phyloP scores from a whole-genome alignment of 2,329 filamentous ascomycete genomes.

The Atkinsonella hypoxylon region DNA sequence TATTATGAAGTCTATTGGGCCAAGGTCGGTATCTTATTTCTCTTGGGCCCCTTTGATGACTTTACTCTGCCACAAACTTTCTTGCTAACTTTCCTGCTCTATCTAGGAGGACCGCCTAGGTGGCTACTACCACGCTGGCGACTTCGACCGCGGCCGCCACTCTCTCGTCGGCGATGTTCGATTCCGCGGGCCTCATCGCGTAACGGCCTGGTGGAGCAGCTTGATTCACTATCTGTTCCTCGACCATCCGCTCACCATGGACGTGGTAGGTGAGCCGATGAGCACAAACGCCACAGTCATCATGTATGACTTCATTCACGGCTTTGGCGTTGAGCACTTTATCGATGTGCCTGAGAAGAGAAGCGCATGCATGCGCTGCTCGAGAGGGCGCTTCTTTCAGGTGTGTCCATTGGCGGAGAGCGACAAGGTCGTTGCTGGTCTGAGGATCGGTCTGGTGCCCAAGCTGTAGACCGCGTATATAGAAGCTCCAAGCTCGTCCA shows the following conservation, averaged over 20 bases:
- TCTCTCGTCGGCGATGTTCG: constrained; percentile 46
- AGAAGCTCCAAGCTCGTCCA: neutral
- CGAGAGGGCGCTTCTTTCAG: constrained; percentile 58
- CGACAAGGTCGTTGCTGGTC: constrained; percentile 43
- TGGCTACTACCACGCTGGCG: constrained; percentile 41
- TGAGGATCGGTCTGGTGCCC: constrained; percentile 39
- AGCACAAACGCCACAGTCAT: constrained; percentile 58
- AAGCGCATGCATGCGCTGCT: constrained; percentile 53
- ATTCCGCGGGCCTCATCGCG: constrained; percentile 48
- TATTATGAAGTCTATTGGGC: constrained; percentile 79
- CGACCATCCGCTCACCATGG: constrained; percentile 45
- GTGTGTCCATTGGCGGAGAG: constrained; percentile 46
- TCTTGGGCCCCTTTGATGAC: neutral
- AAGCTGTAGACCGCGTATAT: constrained; percentile 29
- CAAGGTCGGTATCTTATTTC: constrained; percentile 26
- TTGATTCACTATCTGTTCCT: constrained; percentile 52
- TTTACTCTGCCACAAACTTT: neutral
- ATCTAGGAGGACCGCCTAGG: constrained; percentile 42
- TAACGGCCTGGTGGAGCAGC: constrained; percentile 49
- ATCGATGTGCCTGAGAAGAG: constrained; percentile 63
- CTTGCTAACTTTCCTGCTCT: neutral
- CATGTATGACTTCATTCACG: constrained; percentile 63
- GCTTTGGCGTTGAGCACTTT: constrained; percentile 60
- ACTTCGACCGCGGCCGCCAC: constrained; percentile 48
- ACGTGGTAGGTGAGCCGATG: constrained; percentile 58